Percentiles rank a stretch among this genome's conserved stretches.
Evolutionary conservation across 345 rosid genomes (phyloP).

Genomic region (Populus deltoides): DNA sequence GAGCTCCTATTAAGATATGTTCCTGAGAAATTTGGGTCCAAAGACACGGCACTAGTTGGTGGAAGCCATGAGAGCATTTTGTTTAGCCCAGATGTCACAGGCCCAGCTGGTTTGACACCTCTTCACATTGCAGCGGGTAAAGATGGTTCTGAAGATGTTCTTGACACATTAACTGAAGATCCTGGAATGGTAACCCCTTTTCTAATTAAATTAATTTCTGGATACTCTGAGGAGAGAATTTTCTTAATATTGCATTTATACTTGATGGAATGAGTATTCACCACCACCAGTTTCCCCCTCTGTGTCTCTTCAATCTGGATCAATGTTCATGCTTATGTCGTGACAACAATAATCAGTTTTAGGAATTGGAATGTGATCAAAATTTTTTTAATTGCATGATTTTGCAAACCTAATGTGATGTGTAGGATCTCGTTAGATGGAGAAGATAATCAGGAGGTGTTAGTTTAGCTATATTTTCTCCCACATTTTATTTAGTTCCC

Average conservation of each 20-base stretch:
- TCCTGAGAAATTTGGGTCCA: constrained; percentile 44
- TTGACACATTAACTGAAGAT: constrained; percentile 82
- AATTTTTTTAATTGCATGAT: background rate
- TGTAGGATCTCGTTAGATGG: background rate
- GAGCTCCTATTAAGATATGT: constrained; percentile 70
- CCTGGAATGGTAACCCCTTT: constrained; percentile 68
- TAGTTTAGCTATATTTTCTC: background rate
- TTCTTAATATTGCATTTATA: background rate
- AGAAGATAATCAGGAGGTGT: background rate
- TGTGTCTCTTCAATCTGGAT: background rate
- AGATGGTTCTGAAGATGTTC: constrained; percentile 88
- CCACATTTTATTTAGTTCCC: background rate
- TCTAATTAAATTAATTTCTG: constrained; percentile 3
- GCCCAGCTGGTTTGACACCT: constrained; percentile 97
- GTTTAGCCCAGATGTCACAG: constrained; percentile 82
- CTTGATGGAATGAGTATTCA: background rate
- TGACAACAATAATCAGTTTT: background rate
- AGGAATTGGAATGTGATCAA: background rate
- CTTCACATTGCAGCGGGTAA: constrained; percentile 99
- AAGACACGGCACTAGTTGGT: constrained; percentile 14
- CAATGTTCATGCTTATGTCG: background rate
- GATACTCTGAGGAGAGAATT: background rate
- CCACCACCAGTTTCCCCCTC: background rate
- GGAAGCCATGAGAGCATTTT: constrained; percentile 35
- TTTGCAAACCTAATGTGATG: background rate